Conservation (phyloP, 75 land plant species). For the Pinus tabuliformis region DNA sequence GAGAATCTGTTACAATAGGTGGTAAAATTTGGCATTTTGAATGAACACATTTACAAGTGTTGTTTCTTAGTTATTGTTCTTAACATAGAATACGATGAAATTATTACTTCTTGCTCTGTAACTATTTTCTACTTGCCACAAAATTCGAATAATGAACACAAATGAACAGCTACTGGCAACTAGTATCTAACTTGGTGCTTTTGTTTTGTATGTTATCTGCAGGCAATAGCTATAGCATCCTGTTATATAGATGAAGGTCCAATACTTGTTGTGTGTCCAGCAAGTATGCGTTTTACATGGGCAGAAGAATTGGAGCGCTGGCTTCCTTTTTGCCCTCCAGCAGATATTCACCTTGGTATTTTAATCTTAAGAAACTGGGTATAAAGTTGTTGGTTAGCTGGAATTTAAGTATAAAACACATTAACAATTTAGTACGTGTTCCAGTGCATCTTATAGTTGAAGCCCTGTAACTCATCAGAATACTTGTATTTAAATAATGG, state of each 20-base stretch:
- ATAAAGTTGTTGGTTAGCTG: background rate
- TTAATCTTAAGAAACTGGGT: background rate
- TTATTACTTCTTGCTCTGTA: background rate
- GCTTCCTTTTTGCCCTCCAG: slow-evolving; percentile 79
- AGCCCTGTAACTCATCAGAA: background rate
- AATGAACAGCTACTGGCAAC: background rate
- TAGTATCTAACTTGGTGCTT: background rate
- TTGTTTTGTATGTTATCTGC: background rate
- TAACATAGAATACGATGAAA: too few relatives aligned
- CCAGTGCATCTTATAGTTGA: background rate
- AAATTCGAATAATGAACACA: background rate
- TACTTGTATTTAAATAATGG: background rate
- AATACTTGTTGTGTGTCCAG: slow-evolving; percentile 89
- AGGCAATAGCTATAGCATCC: slow-evolving; percentile 92
- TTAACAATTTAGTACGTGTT: background rate
- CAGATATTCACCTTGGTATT: slow-evolving; percentile 92
- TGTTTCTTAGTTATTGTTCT: too few relatives aligned
- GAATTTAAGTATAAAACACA: background rate
- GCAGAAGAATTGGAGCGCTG: slow-evolving; percentile 96
- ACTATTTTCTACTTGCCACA: background rate
- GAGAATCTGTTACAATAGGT: too few relatives aligned
- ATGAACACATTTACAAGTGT: too few relatives aligned
- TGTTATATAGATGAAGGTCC: slow-evolving; percentile 82
- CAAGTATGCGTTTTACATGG: slow-evolving; percentile 84
- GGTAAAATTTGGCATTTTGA: too few relatives aligned